phyloP scores from a whole-genome alignment of 805 yeast genomes.

The Lipomyces yamadae region DNA sequence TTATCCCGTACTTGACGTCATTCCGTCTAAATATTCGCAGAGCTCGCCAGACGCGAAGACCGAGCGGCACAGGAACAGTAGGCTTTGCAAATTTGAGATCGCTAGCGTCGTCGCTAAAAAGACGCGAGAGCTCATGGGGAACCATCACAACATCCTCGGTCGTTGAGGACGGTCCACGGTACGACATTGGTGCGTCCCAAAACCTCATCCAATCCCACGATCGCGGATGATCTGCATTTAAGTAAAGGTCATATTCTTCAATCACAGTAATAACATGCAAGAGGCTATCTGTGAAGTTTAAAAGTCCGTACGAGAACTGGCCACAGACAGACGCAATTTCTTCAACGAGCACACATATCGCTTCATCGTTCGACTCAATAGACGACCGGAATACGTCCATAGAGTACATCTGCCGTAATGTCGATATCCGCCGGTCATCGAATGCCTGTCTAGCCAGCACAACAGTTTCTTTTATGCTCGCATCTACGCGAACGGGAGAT shows the following conservation, averaged over 20 bases:
- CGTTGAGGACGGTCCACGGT: background rate
- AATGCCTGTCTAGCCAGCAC: slow-evolving; percentile 50
- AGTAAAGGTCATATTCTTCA: slow-evolving; percentile 47
- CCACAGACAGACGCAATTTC: slow-evolving; percentile 86
- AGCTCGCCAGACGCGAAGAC: slow-evolving; percentile 45
- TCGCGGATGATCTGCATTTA: slow-evolving; percentile 27
- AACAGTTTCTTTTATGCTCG: background rate
- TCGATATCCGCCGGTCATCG: slow-evolving; percentile 58
- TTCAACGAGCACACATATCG: slow-evolving; percentile 61
- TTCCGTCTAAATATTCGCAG: slow-evolving; percentile 60
- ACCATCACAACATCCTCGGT: background rate
- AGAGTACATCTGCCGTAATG: slow-evolving; percentile 62
- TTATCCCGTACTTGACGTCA: slow-evolving; percentile 76
- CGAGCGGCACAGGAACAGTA: slow-evolving; percentile 6
- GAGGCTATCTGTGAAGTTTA: slow-evolving; percentile 64
- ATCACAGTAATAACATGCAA: slow-evolving; percentile 43
- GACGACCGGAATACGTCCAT: slow-evolving; percentile 56
- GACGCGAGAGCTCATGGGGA: background rate
- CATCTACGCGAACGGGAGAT: slow-evolving; percentile 42
- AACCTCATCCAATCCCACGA: slow-evolving; percentile 59
- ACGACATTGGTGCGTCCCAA: slow-evolving; percentile 49
- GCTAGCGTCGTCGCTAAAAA: slow-evolving; percentile 10
- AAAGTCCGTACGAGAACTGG: slow-evolving; percentile 68
- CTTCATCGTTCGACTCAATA: slow-evolving; percentile 41
- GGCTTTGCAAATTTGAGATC: slow-evolving; percentile 2